A percentile compares a stretch with the other conserved stretches of the same genome.
These are phyloP conservation scores for Chlorencoelia australis DNA, from an alignment of 2,329 filamentous ascomycete genomes.

Conservation along the genomic window DNA sequence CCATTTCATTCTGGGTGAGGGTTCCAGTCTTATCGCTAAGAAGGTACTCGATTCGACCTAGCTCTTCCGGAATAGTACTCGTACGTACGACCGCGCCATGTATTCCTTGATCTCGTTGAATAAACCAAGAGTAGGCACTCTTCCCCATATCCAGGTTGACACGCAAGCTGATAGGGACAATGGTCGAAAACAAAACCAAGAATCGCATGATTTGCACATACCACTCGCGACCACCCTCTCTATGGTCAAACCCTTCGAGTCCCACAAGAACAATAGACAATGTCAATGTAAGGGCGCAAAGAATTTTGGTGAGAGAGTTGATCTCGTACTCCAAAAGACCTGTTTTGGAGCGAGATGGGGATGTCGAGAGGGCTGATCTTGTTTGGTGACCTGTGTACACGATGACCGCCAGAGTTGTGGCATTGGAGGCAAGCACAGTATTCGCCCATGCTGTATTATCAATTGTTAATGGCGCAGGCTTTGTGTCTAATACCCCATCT, in stretches of 20 bases:
- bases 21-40: constrained; percentile 98
- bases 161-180: constrained; percentile 91
- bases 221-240: constrained; percentile 62
- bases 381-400: constrained; percentile 94
- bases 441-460: constrained; percentile 99
- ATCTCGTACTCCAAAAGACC: constrained; percentile 93
- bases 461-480: constrained; percentile 70
- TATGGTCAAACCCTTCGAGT: constrained; percentile 67
- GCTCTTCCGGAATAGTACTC: constrained; percentile 92
- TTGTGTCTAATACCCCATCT: constrained; percentile 29
- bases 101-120: constrained; percentile 83
- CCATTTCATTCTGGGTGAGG: constrained; percentile 95
- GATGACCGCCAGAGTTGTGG: constrained; percentile 77
- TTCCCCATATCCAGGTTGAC: constrained; percentile 98
- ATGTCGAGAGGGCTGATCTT: constrained; percentile 84
- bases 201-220: constrained; percentile 99
- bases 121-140: constrained; percentile 90
- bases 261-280: constrained; percentile 84
- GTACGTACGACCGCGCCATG: constrained; percentile 88
- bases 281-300: constrained; percentile 78
- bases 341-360: constrained; percentile 84
- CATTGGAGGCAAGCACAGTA: constrained; percentile 90
- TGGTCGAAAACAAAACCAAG: constrained; percentile 95
- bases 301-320: constrained; percentile 91
- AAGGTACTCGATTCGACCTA: constrained; percentile 91